Conservation (phyloP, 1,284 basidiomycete species). For the Xerocomus cyaneibrunnescens region DNA sequence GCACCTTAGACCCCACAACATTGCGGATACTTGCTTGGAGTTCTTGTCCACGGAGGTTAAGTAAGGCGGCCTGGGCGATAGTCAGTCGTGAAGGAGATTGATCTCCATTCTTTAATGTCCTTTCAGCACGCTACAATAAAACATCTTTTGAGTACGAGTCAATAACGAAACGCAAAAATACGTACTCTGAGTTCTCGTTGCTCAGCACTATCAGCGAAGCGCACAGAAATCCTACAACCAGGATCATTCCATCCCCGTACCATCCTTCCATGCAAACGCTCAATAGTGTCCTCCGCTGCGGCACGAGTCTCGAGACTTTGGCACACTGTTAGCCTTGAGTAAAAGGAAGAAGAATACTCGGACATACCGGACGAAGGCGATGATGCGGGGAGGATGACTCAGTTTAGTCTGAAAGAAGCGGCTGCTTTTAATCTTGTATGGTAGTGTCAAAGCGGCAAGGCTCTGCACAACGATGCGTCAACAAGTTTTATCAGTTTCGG, state of each 20-base stretch:
- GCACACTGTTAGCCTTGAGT: background rate
- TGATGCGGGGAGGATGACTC: conserved; percentile 70
- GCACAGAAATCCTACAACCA: conserved; percentile 68
- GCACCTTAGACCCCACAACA: background rate
- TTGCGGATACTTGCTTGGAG: conserved; percentile 24
- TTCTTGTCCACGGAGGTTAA: conserved; percentile 70
- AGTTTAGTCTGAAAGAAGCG: conserved; percentile 73
- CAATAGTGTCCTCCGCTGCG: conserved; percentile 71
- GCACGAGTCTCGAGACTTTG: conserved; percentile 60
- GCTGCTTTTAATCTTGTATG: conserved; percentile 66
- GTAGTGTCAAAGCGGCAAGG: conserved; percentile 56
- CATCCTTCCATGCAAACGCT: conserved; percentile 70
- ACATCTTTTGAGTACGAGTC: background rate
- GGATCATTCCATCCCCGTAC: conserved; percentile 73
- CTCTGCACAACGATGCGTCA: conserved; percentile 39
- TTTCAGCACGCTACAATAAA: conserved; percentile 43
- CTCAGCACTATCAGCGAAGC: conserved; percentile 67
- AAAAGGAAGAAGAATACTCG: background rate
- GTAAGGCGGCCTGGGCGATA: conserved; percentile 71
- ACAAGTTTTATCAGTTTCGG: background rate
- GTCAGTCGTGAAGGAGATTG: conserved; percentile 61
- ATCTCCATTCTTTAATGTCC: conserved; percentile 53
- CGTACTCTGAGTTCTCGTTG: conserved; percentile 48
- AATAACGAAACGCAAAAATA: conserved; percentile 6
- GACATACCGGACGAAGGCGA: conserved; percentile 69